Percentiles rank a stretch among this genome's conserved stretches.
Evolutionary conservation across 768 basidiomycete genomes (phyloP).

Genomic region (Cytidiella melzeri): DNA sequence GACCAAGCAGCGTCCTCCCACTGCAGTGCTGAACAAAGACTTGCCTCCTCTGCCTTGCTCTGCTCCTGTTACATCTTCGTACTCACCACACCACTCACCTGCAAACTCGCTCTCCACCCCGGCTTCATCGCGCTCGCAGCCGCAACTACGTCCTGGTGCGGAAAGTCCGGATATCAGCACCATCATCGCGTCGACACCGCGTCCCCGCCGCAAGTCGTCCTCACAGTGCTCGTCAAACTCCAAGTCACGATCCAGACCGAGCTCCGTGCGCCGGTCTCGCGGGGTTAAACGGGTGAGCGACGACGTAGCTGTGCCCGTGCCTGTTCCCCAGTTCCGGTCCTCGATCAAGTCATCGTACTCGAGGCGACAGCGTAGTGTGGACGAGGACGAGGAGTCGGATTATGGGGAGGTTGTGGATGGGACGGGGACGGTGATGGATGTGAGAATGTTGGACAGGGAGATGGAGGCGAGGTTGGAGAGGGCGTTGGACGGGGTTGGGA

Average conservation of each 20-base stretch:
- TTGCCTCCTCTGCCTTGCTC: conserved; percentile 20
- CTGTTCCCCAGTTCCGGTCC: background rate
- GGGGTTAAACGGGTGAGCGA: conserved; percentile 16
- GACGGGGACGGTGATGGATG: conserved; percentile 20
- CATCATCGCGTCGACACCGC: conserved; percentile 28
- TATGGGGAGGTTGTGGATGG: conserved; percentile 21
- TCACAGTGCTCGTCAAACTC: conserved; percentile 18
- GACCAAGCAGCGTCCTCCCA: conserved; percentile 5
- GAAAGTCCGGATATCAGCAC: conserved; percentile 28
- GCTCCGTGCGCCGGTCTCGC: conserved; percentile 8
- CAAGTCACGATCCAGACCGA: conserved; percentile 20
- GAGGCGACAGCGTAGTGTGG: conserved; percentile 6
- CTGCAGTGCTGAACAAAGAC: conserved; percentile 17
- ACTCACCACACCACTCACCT: background rate
- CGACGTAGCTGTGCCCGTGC: conserved; percentile 7
- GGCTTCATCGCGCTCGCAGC: background rate
- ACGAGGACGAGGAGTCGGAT: conserved; percentile 24
- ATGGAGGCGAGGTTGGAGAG: conserved; percentile 22
- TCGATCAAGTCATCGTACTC: conserved; percentile 7
- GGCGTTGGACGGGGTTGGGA: conserved; percentile 18
- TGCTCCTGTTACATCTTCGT: background rate
- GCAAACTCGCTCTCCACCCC: background rate
- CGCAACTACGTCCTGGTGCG: conserved; percentile 3
- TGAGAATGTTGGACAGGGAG: conserved; percentile 17
- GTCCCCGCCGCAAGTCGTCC: conserved; percentile 23